Evolutionary conservation across 495 filamentous ascomycete species (phyloP), one percentile per base, ranked within the genome.

Genomic region (Hypomontagnella monticulosa): DNA sequence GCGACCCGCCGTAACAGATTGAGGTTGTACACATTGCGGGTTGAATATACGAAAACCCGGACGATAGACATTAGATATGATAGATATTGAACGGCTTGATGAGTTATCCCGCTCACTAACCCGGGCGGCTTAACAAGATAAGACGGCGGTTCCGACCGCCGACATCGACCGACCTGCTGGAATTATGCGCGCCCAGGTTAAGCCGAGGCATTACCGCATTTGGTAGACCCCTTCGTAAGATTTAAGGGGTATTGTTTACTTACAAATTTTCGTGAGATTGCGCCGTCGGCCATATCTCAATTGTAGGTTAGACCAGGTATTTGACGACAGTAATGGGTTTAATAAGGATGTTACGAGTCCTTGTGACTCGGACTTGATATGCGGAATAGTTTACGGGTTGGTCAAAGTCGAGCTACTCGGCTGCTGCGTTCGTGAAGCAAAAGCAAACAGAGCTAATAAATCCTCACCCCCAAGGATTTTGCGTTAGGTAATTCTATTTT

Each of bases 91-190:
- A 41, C 59, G 56, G 63, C 42, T 50, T 60, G 56, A 60, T 37
- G 12, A 57, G 44, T 66, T 51, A 5, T 15, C 12, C 63, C 63
- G 63, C 15, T 18, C 36, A 44, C 55, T 65, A 59, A 59, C 62
- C 63, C 63, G 63, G 49, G 2, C 56, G 63, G 43, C 30, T 48
- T 46, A 61, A 44, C 16, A 20, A 7, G 27, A 44, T 52, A 47
- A 30, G 23, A 55, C 36, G 56, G 56, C 19, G 23, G 42, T 51
- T 7, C 62, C 33, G 49, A 33, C 20, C 47, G 54, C 61, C 47
- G 54, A 51, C 38, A 60, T 53, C 1, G 11, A 23, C 9, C 10
- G n/a, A n/a, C n/a, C n/a, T n/a, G n/a, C n/a, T n/a, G n/a, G n/a
- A 11, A 4, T 18, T 7, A 16, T 15, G 43, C 2, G 20, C 16